These are phyloP conservation scores for Fusarium veterinarium DNA, from an alignment of 2,329 filamentous ascomycete species.

Conservation along the genomic window DNA sequence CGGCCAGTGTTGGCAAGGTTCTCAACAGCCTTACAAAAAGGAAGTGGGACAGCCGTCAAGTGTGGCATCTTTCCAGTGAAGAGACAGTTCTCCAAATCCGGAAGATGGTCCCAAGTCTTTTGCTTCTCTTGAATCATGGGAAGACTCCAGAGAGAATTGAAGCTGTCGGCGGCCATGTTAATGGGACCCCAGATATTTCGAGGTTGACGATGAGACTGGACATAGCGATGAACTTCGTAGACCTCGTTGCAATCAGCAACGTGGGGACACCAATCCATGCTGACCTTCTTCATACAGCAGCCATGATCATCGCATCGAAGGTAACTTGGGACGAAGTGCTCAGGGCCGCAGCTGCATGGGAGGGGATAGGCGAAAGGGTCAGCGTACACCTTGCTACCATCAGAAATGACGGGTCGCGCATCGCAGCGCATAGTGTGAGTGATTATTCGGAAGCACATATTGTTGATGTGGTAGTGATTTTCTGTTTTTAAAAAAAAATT, in stretches of 20 bases:
- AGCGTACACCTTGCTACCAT: constrained; percentile 35
- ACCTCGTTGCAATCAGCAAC: constrained; percentile 13
- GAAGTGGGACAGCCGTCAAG: neutral
- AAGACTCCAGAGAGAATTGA: neutral
- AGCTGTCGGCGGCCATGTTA: neutral
- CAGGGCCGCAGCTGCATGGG: constrained; percentile 34
- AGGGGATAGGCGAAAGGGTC: constrained; percentile 40
- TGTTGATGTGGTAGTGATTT: neutral
- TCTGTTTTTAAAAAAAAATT: neutral
- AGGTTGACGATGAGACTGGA: constrained; percentile 9
- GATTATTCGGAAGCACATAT: constrained; percentile 43
- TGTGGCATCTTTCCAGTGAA: constrained; percentile 4
- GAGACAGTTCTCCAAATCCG: neutral
- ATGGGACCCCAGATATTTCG: constrained; percentile 8
- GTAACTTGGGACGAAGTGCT: neutral
- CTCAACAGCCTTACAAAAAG: neutral
- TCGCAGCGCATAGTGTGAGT: constrained; percentile 48
- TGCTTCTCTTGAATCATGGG: neutral
- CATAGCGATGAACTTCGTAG: constrained; percentile 32
- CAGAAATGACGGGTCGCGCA: constrained; percentile 43
- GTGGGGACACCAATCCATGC: constrained; percentile 29
- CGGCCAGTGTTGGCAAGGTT: constrained; percentile 12
- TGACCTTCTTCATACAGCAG: constrained; percentile 41
- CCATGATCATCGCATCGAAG: constrained; percentile 42
- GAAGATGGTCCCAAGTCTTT: neutral